Conservation (phyloP, 805 yeast species). For the Cyberlindnera meyerae region DNA sequence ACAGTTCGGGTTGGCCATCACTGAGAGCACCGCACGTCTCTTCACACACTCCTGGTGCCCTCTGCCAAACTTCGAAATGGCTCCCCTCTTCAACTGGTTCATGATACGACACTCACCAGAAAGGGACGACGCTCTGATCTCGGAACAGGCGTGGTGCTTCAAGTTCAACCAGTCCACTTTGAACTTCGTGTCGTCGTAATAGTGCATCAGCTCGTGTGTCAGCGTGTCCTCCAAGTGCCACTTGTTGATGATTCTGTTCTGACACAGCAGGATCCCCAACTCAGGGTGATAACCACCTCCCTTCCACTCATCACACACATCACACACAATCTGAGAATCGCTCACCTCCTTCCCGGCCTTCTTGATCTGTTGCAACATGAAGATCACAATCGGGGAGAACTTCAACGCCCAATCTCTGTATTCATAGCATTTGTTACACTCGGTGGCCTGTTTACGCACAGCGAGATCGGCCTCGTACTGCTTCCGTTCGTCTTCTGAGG, state of each 20-base stretch:
- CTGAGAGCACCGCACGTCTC: constrained; percentile 83
- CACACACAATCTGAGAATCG: constrained; percentile 62
- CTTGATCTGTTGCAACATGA: constrained; percentile 79
- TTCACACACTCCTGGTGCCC: constrained; percentile 91
- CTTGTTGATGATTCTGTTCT: constrained; percentile 61
- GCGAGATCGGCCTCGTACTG: constrained; percentile 54
- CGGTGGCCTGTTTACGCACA: constrained; percentile 39
- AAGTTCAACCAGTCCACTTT: constrained; percentile 80
- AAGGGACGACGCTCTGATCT: constrained; percentile 85
- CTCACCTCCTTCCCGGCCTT: constrained; percentile 49
- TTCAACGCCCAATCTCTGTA: constrained; percentile 74
- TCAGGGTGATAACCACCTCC: constrained; percentile 95
- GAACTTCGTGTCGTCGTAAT: constrained; percentile 86
- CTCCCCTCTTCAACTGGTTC: constrained; percentile 60
- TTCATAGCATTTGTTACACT: constrained; percentile 69
- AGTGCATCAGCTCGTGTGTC: constrained; percentile 90
- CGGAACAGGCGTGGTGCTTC: constrained; percentile 95
- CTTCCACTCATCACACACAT: constrained; percentile 72
- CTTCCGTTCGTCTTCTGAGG: constrained; percentile 43
- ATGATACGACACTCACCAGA: constrained; percentile 93
- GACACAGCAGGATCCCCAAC: constrained; percentile 79
- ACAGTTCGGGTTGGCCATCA: constrained; percentile 82
- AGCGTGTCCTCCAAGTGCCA: constrained; percentile 87
- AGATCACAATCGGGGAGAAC: constrained; percentile 79
- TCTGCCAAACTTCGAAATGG: constrained; percentile 50